Base-by-base conservation (phyloP, 148 eudicot genomes). In the Mesembryanthemum crystallinum region DNA sequence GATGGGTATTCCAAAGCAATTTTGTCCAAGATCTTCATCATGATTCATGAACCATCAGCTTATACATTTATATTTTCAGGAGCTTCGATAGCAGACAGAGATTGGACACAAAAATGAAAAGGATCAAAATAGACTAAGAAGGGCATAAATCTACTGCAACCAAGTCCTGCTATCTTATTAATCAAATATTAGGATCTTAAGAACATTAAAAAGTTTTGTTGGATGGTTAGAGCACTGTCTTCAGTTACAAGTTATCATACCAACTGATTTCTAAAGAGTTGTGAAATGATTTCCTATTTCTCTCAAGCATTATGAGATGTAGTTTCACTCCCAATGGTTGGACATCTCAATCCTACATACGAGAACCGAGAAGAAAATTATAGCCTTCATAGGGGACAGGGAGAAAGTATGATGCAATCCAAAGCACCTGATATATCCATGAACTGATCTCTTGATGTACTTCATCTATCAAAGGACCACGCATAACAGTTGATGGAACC, bases 391-490 rank as follows among this genome's bases (percentile, higher is more conserved):
- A 8, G n/a, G 23, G 51, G 35, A 47, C 18, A 74, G 15, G 29
- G 29, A 43, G 52, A 81, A 35, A 65, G 61, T 21, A 25, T 21
- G 8, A 28, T 23, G 45, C 30, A 55, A 18, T 54, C 15, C 63
- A 69, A 74, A 78, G 73, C 21, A 92, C 99, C 99, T 95, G 99
- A 86, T 89, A 82, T 73, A 92, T 83, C 98, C 98, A 95, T 70
- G 94, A 74, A 83, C 78, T 89, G 64, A 95, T 81, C 73, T 58
- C 89, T 80, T 92, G 94, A 86, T 92, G 99, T 66, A 92, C 91
- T 92, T 95, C 99, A 64, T 95, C 99, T 68, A 79, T 82, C 62
- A 95, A 65, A 67, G 93, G 91, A 66, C 99, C 99, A 29, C 85
- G 86, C 51, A 95, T 76, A 69, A 92, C 91, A 77, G 87, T 87